Conservation (phyloP, 1,284 basidiomycete species). For the Ceratobasidium theobromae region DNA sequence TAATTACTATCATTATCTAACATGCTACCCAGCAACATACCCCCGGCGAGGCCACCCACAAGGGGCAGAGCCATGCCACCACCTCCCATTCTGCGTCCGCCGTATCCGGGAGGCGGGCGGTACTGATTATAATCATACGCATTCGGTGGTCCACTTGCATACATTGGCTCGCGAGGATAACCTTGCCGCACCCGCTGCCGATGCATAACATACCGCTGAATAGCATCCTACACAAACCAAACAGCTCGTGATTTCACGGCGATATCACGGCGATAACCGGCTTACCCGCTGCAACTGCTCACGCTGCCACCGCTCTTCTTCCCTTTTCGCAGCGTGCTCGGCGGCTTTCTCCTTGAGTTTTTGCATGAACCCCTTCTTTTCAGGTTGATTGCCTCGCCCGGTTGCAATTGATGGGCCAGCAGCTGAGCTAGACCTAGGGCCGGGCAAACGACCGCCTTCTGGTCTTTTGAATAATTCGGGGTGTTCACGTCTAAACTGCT, state of each 20-base stretch:
- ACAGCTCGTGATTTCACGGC: neutral
- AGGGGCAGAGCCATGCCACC: conserved; percentile 19
- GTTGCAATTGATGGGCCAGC: conserved; percentile 3
- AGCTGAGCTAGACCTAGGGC: neutral
- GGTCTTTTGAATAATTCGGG: conserved; percentile 2
- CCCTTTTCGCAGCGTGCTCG: conserved; percentile 22
- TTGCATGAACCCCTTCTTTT: conserved; percentile 28
- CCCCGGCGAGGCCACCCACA: conserved; percentile 28
- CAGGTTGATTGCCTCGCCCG: neutral
- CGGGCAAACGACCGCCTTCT: neutral
- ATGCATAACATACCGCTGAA: conserved; percentile 8
- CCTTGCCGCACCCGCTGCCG: conserved; percentile 7
- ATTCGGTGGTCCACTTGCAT: conserved; percentile 7
- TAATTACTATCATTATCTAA: conserved; percentile 13
- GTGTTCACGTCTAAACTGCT: conserved; percentile 48
- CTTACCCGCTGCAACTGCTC: conserved; percentile 13
- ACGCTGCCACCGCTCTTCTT: conserved; percentile 20
- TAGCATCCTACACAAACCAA: conserved; percentile 1
- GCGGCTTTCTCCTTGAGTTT: conserved; percentile 20
- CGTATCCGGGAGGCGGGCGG: conserved; percentile 23
- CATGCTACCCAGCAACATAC: conserved; percentile 24
- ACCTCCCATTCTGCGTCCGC: conserved; percentile 4
- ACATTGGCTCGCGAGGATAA: neutral
- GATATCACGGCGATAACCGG: neutral
- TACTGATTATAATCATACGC: conserved; percentile 8